Evolutionary conservation across 805 yeast species (phyloP), one percentile per base, ranked within the genome.

Genomic region (Wickerhamiella alocasiicola): DNA sequence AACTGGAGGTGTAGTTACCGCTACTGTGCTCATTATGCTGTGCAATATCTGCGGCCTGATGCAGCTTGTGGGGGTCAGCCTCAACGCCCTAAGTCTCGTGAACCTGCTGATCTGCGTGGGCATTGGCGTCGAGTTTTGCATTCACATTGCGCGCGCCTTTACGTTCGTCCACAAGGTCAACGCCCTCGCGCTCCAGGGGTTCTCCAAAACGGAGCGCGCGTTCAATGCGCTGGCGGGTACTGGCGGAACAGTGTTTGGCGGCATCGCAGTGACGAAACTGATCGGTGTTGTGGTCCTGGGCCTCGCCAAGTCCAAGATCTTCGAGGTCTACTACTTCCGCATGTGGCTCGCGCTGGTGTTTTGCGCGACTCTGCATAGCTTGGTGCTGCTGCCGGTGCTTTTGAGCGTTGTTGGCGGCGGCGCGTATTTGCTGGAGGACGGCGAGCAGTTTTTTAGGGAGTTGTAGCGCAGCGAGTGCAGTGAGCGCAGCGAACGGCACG

Each of bases 91-190:
- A 3, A 75, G 88, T 45, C 64, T 91, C 46, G 97, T 91, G 15
- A 88, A 88, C 51, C 67, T 88, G 42, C 70, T 91, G 26, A 88
- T 88, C n/a, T 88, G 96, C 56, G 76, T 80, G 2, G 98, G 98
- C 0, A 63, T 88, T 27, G 87, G 91, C 2, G 95, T 91, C 26
- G 98, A 91, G 59, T 91, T 88, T 55, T 84, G 95, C 44, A 72
- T 81, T 25, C 97, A 88, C 58, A 70, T 91, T 41, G 80, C 84
- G 1, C 66, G 91, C 43, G 84, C 91, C 1, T 88, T 76, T 57
- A 70, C 80, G 20, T 63, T 65, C 24, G 60, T 67, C 9, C 67
- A 68, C 36, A 56, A 52, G 39, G 56, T 53, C 31, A 53, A 55
- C 18, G 51, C 50, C 6, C 54, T 52, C 17, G 58, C 59, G 23